Evolutionary conservation across 176 grass and related monocot genomes (phyloP).

Genomic region (Elymus sibiricus): DNA sequence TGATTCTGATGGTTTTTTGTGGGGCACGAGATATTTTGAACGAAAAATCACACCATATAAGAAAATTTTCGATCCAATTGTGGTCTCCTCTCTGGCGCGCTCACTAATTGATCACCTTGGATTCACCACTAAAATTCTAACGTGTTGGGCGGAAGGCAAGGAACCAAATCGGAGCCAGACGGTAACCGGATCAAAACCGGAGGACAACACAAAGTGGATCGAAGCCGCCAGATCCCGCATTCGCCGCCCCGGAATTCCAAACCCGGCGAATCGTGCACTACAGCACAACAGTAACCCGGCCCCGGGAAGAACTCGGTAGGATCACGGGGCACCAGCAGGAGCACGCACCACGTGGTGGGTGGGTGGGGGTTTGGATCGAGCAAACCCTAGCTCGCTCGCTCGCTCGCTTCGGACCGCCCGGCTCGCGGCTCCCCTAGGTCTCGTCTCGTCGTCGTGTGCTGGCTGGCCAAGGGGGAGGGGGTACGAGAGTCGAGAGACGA

Average conservation of each 20-base stretch:
- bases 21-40: slow-evolving; percentile 1
- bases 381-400: slow-evolving; percentile 29
- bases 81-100: neutral
- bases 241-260: neutral
- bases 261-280: neutral
- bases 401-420: no score
- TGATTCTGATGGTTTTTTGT: neutral
- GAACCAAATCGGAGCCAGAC: neutral
- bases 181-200: neutral
- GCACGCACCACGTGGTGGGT: slow-evolving; percentile 23
- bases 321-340: neutral
- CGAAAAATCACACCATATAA: neutral
- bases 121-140: neutral
- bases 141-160: neutral
- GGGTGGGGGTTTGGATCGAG: neutral
- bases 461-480: neutral
- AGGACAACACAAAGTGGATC: neutral
- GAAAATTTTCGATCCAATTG: neutral
- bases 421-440: neutral
- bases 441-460: neutral
- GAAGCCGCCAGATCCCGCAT: slow-evolving; percentile 23
- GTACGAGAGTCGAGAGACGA: neutral
- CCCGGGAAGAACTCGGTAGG: neutral
- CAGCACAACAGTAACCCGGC: neutral
- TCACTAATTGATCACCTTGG: neutral